Evolutionary conservation across 352 stramenopile genomes (phyloP).

Genomic region (Halophytophthora polymorphica): DNA sequence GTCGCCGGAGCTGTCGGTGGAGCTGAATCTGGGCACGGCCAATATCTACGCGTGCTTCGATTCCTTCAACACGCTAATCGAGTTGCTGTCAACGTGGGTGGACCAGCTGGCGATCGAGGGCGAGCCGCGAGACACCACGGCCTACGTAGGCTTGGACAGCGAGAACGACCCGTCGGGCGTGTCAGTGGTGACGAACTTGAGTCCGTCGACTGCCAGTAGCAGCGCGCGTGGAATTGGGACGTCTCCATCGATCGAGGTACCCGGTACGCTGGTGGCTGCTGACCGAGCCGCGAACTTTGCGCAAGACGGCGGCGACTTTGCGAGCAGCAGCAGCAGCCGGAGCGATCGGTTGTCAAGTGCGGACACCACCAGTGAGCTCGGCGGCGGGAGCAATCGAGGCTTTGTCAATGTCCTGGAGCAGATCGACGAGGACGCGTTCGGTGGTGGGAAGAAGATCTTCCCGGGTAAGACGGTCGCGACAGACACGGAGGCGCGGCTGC

Average conservation of each 20-base stretch:
- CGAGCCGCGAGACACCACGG: conserved; percentile 65
- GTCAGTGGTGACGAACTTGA: conserved; percentile 76
- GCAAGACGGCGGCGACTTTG: conserved; percentile 13
- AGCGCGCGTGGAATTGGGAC: conserved; percentile 21
- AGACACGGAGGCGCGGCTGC: conserved; percentile 79
- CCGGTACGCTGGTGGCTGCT: conserved; percentile 1
- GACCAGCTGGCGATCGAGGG: conserved; percentile 68
- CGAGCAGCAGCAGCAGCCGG: conserved; percentile 21
- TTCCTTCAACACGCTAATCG: conserved; percentile 84
- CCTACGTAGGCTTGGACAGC: conserved; percentile 74
- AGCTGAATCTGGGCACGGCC: conserved; percentile 78
- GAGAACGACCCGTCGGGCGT: conserved; percentile 51
- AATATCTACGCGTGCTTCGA: conserved; percentile 90
- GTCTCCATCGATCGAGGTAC: conserved; percentile 10
- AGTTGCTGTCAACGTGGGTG: conserved; percentile 64
- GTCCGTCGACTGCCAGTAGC: conserved; percentile 20
- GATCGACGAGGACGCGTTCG: conserved; percentile 81
- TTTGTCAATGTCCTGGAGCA: conserved; percentile 62
- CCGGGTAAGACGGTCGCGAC: conserved; percentile 54
- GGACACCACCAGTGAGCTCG: conserved; percentile 15
- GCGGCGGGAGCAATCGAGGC: conserved; percentile 1
- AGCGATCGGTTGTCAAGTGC: conserved; percentile 22
- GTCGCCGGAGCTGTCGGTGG: conserved; percentile 72
- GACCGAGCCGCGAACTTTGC: not conserved
- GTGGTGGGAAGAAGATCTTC: conserved; percentile 63